phyloP scores from a whole-genome alignment of 306 rosid species.

The Cercis canadensis region DNA sequence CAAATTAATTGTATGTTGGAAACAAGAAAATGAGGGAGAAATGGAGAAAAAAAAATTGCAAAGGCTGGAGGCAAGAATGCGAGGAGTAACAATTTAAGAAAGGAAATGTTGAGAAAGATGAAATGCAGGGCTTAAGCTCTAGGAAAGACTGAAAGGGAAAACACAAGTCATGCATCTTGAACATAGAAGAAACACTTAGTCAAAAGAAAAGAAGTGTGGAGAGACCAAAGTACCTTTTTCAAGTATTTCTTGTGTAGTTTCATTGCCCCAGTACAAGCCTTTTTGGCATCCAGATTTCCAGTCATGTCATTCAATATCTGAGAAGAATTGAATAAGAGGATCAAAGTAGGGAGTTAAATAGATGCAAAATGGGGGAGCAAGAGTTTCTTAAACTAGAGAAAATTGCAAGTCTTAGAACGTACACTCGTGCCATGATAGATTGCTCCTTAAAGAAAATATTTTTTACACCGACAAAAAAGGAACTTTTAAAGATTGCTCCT shows the following conservation, averaged over 20 bases:
- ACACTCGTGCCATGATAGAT: neutral
- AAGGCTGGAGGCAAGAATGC: too few relatives aligned
- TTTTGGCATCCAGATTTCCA: constrained; percentile 93
- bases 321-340: constrained; percentile 27
- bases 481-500: neutral
- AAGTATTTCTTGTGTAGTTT: constrained; percentile 95
- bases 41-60: neutral
- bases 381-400: too few relatives aligned
- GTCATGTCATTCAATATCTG: constrained; percentile 96
- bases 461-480: too few relatives aligned
- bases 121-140: too few relatives aligned
- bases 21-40: neutral
- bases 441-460: too few relatives aligned
- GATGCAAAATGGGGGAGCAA: constrained; percentile 3
- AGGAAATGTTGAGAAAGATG: neutral
- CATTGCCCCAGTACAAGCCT: constrained; percentile 95
- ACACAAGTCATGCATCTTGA: neutral
- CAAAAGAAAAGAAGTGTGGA: neutral
- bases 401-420: neutral
- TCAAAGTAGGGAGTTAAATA: too few relatives aligned
- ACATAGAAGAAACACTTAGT: neutral
- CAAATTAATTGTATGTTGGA: constrained; percentile 22
- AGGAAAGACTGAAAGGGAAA: neutral
- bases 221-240: constrained; percentile 66
- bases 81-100: too few relatives aligned